A percentile compares a stretch with the other conserved stretches of the same genome.
phyloP scores from a whole-genome alignment of 1,284 basidiomycete genomes.

The Tilletia caries region DNA sequence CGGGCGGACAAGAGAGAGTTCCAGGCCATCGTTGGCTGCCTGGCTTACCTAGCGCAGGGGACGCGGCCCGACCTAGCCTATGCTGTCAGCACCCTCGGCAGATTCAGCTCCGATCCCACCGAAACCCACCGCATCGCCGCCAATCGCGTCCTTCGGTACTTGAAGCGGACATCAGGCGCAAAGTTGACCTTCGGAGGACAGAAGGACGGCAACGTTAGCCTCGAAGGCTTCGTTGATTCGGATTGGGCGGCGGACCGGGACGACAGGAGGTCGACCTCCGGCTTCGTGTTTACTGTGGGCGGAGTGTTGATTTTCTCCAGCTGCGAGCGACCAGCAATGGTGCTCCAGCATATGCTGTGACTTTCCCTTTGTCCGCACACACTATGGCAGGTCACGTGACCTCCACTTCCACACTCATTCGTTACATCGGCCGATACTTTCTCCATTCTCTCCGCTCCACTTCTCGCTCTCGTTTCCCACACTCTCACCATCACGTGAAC shows the following conservation, averaged over 20 bases:
- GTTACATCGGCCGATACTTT: too few species aligned
- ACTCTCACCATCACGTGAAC: too few species aligned
- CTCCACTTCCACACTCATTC: too few species aligned
- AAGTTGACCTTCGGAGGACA: conserved; percentile 31
- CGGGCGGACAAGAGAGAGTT: background rate
- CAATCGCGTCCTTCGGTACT: conserved; percentile 57
- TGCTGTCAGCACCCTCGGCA: too few species aligned
- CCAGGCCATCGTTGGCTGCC: conserved; percentile 47
- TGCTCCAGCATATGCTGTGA: too few species aligned
- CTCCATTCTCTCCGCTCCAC: too few species aligned
- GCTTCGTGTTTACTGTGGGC: conserved; percentile 15
- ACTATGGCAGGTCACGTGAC: too few species aligned
- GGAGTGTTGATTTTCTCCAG: too few species aligned
- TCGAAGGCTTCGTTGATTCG: conserved; percentile 13
- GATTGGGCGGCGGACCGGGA: conserved; percentile 19
- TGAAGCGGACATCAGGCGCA: conserved; percentile 59
- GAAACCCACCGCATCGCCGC: conserved; percentile 56
- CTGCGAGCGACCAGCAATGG: too few species aligned
- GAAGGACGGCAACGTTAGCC: background rate
- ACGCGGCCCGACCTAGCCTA: conserved; percentile 58
- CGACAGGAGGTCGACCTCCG: conserved; percentile 19
- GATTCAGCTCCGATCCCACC: conserved; percentile 45
- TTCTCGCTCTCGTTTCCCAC: too few species aligned
- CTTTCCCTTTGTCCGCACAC: too few species aligned
- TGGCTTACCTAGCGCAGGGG: conserved; percentile 56